Conservation (phyloP, 805 yeast genomes). For the Nakazawaea anatomiae region DNA sequence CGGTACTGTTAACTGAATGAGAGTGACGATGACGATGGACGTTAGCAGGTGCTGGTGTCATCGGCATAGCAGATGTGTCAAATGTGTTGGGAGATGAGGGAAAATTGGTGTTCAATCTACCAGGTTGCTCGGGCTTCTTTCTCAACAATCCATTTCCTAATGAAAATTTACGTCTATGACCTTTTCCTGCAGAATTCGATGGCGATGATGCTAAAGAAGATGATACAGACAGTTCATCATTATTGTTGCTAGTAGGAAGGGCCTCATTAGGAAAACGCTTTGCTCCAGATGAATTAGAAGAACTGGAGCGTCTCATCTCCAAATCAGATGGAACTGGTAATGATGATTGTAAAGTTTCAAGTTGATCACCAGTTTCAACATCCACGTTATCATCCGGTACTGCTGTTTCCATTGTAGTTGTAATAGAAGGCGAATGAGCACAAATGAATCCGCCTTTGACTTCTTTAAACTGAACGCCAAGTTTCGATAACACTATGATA, state of each 20-base stretch:
- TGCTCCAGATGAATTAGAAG: conserved; percentile 19
- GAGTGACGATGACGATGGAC: conserved; percentile 26
- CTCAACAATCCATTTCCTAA: conserved; percentile 53
- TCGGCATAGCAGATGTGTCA: conserved; percentile 19
- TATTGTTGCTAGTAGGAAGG: conserved; percentile 19
- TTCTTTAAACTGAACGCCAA: conserved; percentile 80
- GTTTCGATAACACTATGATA: conserved; percentile 64
- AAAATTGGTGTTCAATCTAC: conserved; percentile 17
- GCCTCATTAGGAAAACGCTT: conserved; percentile 23
- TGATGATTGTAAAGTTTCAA: background rate
- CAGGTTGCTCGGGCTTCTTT: conserved; percentile 34
- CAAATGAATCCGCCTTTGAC: conserved; percentile 94
- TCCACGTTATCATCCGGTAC: background rate
- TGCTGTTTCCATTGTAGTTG: background rate
- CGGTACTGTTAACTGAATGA: conserved; percentile 28
- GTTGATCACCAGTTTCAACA: conserved; percentile 1
- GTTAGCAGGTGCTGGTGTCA: conserved; percentile 33
- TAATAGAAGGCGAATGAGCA: conserved; percentile 53
- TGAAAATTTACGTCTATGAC: conserved; percentile 59
- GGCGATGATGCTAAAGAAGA: conserved; percentile 12
- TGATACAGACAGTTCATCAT: conserved; percentile 13
- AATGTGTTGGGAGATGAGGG: conserved; percentile 43
- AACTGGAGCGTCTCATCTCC: conserved; percentile 26
- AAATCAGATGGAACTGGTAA: background rate
- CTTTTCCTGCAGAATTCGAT: conserved; percentile 17